Percentiles rank a stretch among this genome's conserved stretches.
phyloP scores from a whole-genome alignment of 176 grass and related monocot genomes.

The Tillandsia fasciculata region DNA sequence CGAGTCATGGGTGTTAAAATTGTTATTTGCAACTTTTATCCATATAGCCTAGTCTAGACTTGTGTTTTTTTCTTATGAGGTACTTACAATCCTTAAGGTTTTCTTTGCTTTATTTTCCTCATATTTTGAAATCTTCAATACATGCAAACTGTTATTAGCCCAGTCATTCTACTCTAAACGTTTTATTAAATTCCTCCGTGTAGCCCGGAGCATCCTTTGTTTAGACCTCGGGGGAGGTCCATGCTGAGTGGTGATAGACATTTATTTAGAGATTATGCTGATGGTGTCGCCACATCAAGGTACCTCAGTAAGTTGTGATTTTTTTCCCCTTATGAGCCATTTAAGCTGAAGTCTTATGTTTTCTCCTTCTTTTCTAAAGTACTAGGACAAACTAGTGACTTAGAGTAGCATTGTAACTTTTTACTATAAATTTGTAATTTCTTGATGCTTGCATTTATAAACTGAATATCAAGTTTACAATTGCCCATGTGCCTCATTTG shows the following conservation, averaged over 20 bases:
- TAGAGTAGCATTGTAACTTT: too few relatives aligned
- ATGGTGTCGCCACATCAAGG: conserved; percentile 78
- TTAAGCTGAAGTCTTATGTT: background rate
- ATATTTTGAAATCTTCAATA: conserved; percentile 3
- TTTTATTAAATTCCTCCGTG: conserved; percentile 26
- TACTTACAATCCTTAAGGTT: background rate
- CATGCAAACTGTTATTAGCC: background rate
- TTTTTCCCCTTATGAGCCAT: background rate
- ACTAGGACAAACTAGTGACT: too few relatives aligned
- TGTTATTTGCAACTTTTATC: too few relatives aligned
- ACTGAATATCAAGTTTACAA: too few relatives aligned
- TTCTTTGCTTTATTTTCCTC: conserved; percentile 5
- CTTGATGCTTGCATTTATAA: too few relatives aligned
- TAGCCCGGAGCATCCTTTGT: conserved; percentile 86
- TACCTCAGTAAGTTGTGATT: conserved; percentile 67
- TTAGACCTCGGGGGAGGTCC: conserved; percentile 55
- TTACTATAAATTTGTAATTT: too few relatives aligned
- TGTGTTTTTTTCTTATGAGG: too few relatives aligned
- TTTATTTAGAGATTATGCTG: conserved; percentile 35
- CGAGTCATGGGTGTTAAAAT: too few relatives aligned
- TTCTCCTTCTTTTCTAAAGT: background rate
- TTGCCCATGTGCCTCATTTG: too few relatives aligned
- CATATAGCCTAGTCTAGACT: too few relatives aligned
- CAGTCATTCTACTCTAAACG: background rate
- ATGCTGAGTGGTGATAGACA: conserved; percentile 72